Evolutionary conservation across 2,329 filamentous ascomycete species (phyloP).

Genomic region (Sordariomycetes sp.): DNA sequence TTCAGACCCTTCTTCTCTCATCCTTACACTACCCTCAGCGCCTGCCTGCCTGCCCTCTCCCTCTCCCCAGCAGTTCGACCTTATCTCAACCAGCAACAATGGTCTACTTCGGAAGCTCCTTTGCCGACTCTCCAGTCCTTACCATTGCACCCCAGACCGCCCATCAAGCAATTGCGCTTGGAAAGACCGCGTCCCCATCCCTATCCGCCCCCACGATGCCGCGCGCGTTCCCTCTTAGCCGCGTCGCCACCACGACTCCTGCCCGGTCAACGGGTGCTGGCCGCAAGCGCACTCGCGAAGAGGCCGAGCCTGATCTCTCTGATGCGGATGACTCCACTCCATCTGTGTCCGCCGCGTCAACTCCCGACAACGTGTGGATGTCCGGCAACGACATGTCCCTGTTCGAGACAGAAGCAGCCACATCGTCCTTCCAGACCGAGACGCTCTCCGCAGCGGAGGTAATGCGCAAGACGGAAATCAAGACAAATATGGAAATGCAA

Average conservation of each 20-base stretch:
- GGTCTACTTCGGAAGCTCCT: constrained; percentile 28
- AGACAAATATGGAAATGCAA: constrained; percentile 31
- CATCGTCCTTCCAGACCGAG: background rate
- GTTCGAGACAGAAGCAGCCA: constrained; percentile 44
- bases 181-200: constrained; percentile 16
- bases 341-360: constrained; percentile 25
- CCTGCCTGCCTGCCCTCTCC: constrained; percentile 6
- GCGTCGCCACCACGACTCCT: constrained; percentile 11
- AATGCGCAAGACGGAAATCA: constrained; percentile 39
- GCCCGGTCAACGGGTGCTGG: constrained; percentile 31
- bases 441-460: constrained; percentile 43
- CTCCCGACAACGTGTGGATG: constrained; percentile 54
- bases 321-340: constrained; percentile 36
- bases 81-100: background rate
- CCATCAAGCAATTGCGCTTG: constrained; percentile 19
- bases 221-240: constrained; percentile 13
- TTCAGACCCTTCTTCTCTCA: constrained; percentile 11
- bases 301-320: constrained; percentile 58
- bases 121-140: constrained; percentile 33
- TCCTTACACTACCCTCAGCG: constrained; percentile 7
- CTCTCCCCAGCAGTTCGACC: constrained; percentile 2
- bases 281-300: constrained; percentile 67
- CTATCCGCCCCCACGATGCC: constrained; percentile 9
- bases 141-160: constrained; percentile 22
- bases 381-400: constrained; percentile 65